phyloP scores from a whole-genome alignment of 768 basidiomycete species.

The Serendipita vermifera region DNA sequence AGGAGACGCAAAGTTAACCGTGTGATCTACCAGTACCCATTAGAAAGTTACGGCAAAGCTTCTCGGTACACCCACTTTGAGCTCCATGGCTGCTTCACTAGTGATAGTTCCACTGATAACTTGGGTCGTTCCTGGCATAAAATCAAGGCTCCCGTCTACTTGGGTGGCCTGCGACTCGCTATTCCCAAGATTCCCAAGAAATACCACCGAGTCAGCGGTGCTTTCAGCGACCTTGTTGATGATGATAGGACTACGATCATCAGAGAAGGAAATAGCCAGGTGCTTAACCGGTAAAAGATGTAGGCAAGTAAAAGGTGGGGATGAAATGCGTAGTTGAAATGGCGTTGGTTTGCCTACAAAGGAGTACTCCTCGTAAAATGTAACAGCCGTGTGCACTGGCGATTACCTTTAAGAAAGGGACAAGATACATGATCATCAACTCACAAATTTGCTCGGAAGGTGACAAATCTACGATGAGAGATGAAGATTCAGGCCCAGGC shows the following conservation, averaged over 20 bases:
- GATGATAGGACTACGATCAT: slow-evolving; percentile 34
- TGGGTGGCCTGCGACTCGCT: neutral
- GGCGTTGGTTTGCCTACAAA: slow-evolving; percentile 47
- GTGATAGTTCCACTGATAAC: slow-evolving; percentile 50
- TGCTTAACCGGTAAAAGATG: slow-evolving; percentile 48
- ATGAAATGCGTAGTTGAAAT: slow-evolving; percentile 60
- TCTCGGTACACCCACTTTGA: slow-evolving; percentile 38
- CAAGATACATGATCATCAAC: slow-evolving; percentile 19
- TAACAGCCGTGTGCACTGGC: slow-evolving; percentile 48
- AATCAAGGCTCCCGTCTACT: slow-evolving; percentile 38
- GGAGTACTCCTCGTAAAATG: slow-evolving; percentile 60
- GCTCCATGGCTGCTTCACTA: slow-evolving; percentile 34
- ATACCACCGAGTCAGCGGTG: no score
- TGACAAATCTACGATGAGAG: slow-evolving; percentile 47
- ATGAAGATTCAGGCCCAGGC: slow-evolving; percentile 42
- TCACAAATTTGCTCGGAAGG: slow-evolving; percentile 53
- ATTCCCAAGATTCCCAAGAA: neutral
- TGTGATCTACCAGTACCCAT: slow-evolving; percentile 4
- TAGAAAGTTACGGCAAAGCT: neutral
- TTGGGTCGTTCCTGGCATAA: slow-evolving; percentile 39
- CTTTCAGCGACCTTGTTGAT: slow-evolving; percentile 25
- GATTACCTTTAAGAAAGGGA: slow-evolving; percentile 13
- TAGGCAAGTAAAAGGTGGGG: slow-evolving; percentile 37
- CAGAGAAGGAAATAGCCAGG: slow-evolving; percentile 47
- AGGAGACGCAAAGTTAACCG: slow-evolving; percentile 37